Evolutionary conservation across 257 asterid genomes (phyloP), one percentile per base, ranked within the genome.

Genomic region (Rhazya stricta): DNA sequence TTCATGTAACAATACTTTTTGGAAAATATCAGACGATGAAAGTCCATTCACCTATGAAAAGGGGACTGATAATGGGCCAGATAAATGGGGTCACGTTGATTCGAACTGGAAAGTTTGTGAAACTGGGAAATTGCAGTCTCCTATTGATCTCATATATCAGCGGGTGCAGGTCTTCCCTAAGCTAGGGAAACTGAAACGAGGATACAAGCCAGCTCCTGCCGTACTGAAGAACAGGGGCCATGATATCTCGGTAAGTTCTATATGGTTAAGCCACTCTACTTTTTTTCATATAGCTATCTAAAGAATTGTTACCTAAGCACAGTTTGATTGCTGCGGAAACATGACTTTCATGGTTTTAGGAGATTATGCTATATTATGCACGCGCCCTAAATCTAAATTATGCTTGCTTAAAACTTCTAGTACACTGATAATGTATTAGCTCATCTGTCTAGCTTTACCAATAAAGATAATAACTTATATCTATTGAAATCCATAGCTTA

Each of bases 61-160:
- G 16, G 75, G 62, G 25, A 21, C 76, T 0, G 50, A 16, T 0
- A 82, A 71, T 13, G 98, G 98, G 27, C 98, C 98, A 29, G 58
- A 76, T 15, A 76, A 79, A 3, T 92, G 98, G 98, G 91, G 81
- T 0, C 48, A 25, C 0, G 8, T 91, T 29, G 48, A 88, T 6
- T 68, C 86, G 0, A 51, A 79, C 3, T 93, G 97, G 96, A 43
- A 75, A 58, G 29, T 71, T 2, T 92, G 98, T 69, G 77, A 73
- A 34, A 51, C 54, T 1, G 97, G 98, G 34, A 73, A 42, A 39
- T 69, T 78, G 46, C 98, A 92, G 72, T 92, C 98, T 29, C 97
- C 97, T 0, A 85, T 92, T 66, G 86, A 92, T 82, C 74, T 92
- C 57, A 21, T 32, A 0, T 68, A 79, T 36, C 3, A 68, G 29